These are phyloP conservation scores for Fraxinus anomala DNA, from an alignment of 257 asterid species.

Conservation along the genomic window DNA sequence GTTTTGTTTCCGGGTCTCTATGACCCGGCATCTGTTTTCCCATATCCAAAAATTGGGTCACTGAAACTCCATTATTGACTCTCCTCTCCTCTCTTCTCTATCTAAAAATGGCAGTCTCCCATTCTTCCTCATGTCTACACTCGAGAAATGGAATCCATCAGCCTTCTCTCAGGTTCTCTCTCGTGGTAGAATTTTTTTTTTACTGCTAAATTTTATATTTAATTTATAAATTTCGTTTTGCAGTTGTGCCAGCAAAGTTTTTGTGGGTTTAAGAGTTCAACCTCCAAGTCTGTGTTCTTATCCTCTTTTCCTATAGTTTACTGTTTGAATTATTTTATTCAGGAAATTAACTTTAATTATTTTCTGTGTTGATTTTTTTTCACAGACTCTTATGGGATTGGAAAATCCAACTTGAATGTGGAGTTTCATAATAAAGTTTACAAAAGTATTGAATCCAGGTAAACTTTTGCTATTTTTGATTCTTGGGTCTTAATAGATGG, in stretches of 20 bases:
- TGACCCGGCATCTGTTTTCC: neutral
- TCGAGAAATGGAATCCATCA: conserved; percentile 23
- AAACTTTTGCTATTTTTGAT: conserved; percentile 14
- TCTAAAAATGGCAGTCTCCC: conserved; percentile 38
- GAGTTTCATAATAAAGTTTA: conserved; percentile 66
- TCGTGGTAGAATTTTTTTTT: neutral
- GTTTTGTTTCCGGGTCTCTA: neutral
- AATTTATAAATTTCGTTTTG: conserved; percentile 13
- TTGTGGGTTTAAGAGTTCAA: conserved; percentile 68
- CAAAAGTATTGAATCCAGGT: conserved; percentile 75
- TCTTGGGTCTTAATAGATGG: conserved; percentile 5
- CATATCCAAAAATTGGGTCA: neutral
- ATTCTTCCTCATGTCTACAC: conserved; percentile 32
- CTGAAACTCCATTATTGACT: neutral
- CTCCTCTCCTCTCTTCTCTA: neutral
- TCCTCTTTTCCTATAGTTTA: neutral
- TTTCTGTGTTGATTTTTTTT: neutral
- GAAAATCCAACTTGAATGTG: conserved; percentile 55
- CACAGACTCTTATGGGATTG: conserved; percentile 62
- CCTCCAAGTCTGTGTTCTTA: conserved; percentile 56
- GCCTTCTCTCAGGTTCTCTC: conserved; percentile 41
- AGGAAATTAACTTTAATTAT: conserved; percentile 1
- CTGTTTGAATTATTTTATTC: too few relatives aligned
- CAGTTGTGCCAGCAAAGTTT: conserved; percentile 66
- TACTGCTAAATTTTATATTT: neutral